Evolutionary conservation across 331 rosid species (phyloP).

Genomic region (Prunus yedoensis): DNA sequence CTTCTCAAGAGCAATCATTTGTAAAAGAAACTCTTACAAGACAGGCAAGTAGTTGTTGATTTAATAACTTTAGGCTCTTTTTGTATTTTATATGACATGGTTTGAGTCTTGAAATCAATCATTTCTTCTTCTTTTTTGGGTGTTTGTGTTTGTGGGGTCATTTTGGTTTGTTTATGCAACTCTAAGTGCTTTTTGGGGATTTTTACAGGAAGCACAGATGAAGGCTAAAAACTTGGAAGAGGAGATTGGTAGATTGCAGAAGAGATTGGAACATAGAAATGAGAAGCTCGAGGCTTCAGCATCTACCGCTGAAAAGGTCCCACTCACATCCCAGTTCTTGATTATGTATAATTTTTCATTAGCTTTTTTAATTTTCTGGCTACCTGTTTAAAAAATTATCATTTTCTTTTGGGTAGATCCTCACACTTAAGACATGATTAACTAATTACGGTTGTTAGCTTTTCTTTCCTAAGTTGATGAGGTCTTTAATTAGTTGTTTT

Average conservation of each 20-base stretch:
- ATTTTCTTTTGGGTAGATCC: conserved; percentile 1
- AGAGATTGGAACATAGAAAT: conserved; percentile 64
- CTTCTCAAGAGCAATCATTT: conserved; percentile 74
- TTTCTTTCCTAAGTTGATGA: conserved; percentile 16
- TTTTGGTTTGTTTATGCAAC: conserved; percentile 12
- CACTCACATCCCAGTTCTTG: conserved; percentile 7
- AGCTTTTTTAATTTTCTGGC: conserved; percentile 14
- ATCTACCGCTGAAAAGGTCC: conserved; percentile 70
- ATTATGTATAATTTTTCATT: background rate
- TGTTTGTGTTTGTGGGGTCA: conserved; percentile 45
- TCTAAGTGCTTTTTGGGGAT: conserved; percentile 8
- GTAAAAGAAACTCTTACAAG: conserved; percentile 70
- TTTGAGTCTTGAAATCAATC: conserved; percentile 34
- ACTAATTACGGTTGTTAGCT: conserved; percentile 11
- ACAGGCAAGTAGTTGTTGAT: conserved; percentile 48
- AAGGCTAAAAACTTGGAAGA: conserved; percentile 79
- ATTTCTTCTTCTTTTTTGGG: conserved; percentile 30
- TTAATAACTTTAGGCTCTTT: conserved; percentile 10
- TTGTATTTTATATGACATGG: conserved; percentile 19
- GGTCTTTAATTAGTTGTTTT: conserved; percentile 1
- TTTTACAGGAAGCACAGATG: conserved; percentile 73
- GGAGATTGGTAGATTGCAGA: conserved; percentile 63
- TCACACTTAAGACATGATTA: conserved; percentile 7
- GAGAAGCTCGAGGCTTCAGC: conserved; percentile 70
- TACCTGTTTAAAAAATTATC: background rate